phyloP scores from a whole-genome alignment of 2,329 filamentous ascomycete species.

The Drechslerella stenobrocha region DNA sequence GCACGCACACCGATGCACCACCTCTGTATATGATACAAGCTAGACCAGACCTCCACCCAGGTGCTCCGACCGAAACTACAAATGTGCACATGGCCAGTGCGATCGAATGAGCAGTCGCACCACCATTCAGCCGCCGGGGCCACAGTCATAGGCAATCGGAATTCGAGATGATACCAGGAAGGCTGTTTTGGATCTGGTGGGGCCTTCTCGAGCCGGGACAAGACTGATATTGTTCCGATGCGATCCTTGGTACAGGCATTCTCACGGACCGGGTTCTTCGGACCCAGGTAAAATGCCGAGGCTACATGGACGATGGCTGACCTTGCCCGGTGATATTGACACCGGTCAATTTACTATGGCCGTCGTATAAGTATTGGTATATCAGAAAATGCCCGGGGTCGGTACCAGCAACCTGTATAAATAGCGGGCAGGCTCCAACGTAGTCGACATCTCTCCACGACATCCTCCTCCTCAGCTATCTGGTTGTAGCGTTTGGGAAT shows the following conservation, averaged over 20 bases:
- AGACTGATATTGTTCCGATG: conserved; percentile 45
- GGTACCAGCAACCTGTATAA: conserved; percentile 24
- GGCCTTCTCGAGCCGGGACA: conserved; percentile 44
- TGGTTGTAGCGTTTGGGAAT: conserved; percentile 28
- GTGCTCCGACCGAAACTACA: not conserved
- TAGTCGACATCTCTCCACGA: conserved; percentile 7
- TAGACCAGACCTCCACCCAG: too few relatives aligned
- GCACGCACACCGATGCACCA: too few relatives aligned
- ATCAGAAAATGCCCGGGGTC: conserved; percentile 6
- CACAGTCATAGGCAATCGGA: too few relatives aligned
- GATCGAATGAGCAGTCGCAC: not conserved
- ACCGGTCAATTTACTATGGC: too few relatives aligned
- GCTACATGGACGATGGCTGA: too few relatives aligned
- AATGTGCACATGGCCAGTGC: not conserved
- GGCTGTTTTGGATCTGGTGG: conserved; percentile 3
- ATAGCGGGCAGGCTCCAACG: conserved; percentile 10
- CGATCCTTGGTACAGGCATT: conserved; percentile 12
- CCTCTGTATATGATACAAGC: too few relatives aligned
- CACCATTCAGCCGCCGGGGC: too few relatives aligned
- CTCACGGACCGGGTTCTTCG: not conserved
- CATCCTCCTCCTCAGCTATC: too few relatives aligned
- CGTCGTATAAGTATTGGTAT: conserved; percentile 6
- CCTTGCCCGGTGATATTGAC: too few relatives aligned
- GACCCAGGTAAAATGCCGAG: too few relatives aligned
- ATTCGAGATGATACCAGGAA: not conserved